phyloP scores from a whole-genome alignment of 306 rosid species.

The Trifolium repens region DNA sequence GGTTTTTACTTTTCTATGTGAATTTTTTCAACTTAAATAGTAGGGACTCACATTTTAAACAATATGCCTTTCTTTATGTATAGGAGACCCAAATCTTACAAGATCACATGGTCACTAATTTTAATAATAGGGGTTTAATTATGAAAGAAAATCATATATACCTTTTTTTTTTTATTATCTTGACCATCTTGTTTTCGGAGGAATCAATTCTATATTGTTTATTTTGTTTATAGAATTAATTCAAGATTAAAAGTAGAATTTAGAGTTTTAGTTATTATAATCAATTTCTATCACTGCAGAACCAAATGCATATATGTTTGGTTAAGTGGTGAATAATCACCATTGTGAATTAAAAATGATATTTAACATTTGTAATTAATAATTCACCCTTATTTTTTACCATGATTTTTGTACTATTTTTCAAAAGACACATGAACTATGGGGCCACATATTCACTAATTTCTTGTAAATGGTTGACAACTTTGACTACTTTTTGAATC shows the following conservation, averaged over 20 bases:
- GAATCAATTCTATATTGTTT: too few relatives aligned
- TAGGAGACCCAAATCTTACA: constrained; percentile 34
- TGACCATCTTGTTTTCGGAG: too few relatives aligned
- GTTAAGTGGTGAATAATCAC: too few relatives aligned
- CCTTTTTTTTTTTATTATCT: too few relatives aligned
- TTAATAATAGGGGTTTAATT: background rate
- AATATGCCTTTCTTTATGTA: constrained; percentile 2
- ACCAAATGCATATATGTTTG: too few relatives aligned
- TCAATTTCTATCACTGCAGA: too few relatives aligned
- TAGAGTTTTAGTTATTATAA: too few relatives aligned
- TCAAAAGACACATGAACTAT: background rate
- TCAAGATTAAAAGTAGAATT: too few relatives aligned
- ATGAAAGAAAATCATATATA: background rate
- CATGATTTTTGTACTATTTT: background rate
- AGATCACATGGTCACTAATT: constrained; percentile 7
- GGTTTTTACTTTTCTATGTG: constrained; percentile 21
- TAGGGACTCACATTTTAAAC: constrained; percentile 8
- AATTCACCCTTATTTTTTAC: too few relatives aligned
- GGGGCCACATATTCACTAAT: background rate
- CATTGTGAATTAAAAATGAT: too few relatives aligned
- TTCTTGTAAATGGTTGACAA: constrained; percentile 39
- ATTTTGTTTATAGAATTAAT: too few relatives aligned
- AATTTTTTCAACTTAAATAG: constrained; percentile 32
- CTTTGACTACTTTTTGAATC: constrained; percentile 54
- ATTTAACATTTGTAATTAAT: too few relatives aligned